Evolutionary conservation across 2,329 filamentous ascomycete genomes (phyloP), one percentile per base, ranked within the genome.

Genomic region (Xylariaceae sp.): DNA sequence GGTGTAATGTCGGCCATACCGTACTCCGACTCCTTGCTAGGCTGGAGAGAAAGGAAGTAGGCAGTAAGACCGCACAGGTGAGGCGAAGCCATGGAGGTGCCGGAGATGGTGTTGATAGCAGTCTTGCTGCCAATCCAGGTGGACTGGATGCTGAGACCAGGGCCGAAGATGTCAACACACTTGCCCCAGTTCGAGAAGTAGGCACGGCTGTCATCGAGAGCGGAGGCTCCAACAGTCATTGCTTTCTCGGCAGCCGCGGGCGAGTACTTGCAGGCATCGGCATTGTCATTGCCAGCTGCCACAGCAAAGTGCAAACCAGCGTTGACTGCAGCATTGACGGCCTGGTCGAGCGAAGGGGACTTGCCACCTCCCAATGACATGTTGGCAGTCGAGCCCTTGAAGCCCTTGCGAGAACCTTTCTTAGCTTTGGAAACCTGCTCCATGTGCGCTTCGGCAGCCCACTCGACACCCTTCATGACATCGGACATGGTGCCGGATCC

Each of bases 151-250:
- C 89, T 95, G 61, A 96, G 79, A 63, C 93, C 93, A 47, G 93
- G 93, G 50, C 90, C 93, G 62, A 98, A 98, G 78, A 98, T 95
- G 71, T 98, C 93, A 66, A 91, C 95, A 81, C 93, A 98, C 79
- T 91, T 93, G 68, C 93, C 93, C 69, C 84, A 97, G 87, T 98
- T 98, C 81, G 94, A 98, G 83, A 98, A 98, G 81, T 97, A 98
- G 53, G 93, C 93, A 71, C 93, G 91, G 77, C 89, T 88, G 64
- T 98, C 93, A 61, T 85, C 81, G 46, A 98, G 81, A 56, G 88
- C 93, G 34, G 89, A 95, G 54, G 93, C 93, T 69, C 91, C 94
- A 51, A 98, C 93, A 44, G 93, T 98, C 65, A 98, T 81, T 54
- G 93, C 90, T 62, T 94, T 89, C 59, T 81, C 76, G 56, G 94